phyloP scores from a whole-genome alignment of 148 eudicot species.

The Rhododendron mucronatum region DNA sequence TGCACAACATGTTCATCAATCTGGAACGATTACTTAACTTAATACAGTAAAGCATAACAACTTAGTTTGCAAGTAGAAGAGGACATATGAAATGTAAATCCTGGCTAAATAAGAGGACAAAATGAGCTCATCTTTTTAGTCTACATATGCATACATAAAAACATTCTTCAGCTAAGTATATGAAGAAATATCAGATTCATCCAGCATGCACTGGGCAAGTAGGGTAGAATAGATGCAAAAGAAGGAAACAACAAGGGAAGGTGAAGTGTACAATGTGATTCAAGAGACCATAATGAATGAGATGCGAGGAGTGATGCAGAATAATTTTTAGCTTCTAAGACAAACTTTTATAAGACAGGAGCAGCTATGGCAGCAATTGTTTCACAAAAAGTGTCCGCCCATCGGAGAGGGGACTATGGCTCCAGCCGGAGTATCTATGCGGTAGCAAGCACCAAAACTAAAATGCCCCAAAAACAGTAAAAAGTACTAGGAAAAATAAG shows the following conservation, averaged over 20 bases:
- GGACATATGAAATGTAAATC: not conserved
- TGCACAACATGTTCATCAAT: conserved; percentile 79
- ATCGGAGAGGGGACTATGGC: not conserved
- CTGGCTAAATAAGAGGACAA: not conserved
- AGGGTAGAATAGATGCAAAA: not conserved
- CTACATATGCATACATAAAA: too few relatives aligned
- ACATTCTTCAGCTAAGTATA: not conserved
- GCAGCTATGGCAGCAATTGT: not conserved
- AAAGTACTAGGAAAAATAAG: not conserved
- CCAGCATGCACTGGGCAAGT: not conserved
- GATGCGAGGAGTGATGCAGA: too few relatives aligned
- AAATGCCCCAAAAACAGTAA: too few relatives aligned
- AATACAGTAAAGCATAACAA: not conserved
- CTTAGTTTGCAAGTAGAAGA: not conserved
- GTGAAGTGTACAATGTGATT: not conserved
- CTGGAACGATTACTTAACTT: conserved; percentile 31
- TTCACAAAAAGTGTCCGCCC: not conserved
- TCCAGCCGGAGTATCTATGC: not conserved
- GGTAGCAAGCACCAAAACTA: not conserved
- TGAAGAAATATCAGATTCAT: not conserved
- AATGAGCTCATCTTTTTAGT: not conserved
- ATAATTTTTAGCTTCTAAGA: too few relatives aligned
- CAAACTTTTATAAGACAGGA: not conserved
- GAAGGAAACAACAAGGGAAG: not conserved
- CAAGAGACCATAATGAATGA: not conserved